Conservation (phyloP, 441 rosid genomes). For the Syzygium syzygioides region DNA sequence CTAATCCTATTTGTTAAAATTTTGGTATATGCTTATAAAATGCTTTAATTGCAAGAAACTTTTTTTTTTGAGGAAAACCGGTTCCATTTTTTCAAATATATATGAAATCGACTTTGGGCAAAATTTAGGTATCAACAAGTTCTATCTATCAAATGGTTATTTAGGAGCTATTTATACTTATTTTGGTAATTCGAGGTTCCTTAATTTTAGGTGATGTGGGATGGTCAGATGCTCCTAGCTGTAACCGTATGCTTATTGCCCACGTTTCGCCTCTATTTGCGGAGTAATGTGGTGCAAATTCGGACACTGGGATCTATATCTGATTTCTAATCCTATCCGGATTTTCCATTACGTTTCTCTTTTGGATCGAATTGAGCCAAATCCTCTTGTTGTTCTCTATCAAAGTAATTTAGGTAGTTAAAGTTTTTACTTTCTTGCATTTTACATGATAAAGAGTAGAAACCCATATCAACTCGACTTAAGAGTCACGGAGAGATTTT, state of each 20-base stretch:
- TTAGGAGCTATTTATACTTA: background rate
- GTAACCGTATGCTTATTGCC: background rate
- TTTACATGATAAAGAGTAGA: background rate
- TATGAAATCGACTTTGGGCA: background rate
- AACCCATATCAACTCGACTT: background rate
- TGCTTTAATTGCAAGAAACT: background rate
- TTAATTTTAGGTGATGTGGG: background rate
- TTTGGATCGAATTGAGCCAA: background rate
- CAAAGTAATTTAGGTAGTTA: background rate
- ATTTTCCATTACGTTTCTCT: background rate
- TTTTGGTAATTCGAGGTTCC: background rate
- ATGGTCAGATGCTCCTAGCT: background rate
- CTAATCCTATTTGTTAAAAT: background rate
- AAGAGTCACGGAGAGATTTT: background rate
- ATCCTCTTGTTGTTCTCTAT: background rate
- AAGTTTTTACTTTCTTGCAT: background rate
- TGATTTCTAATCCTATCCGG: background rate
- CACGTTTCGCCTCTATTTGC: background rate
- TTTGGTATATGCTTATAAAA: background rate
- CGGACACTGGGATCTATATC: no score
- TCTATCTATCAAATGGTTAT: background rate
- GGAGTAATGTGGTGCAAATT: background rate
- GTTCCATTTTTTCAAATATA: no score
- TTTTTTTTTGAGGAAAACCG: background rate
- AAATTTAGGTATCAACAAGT: no score